Conservation (phyloP, 805 yeast genomes). For the Ogataea dorogensis region DNA sequence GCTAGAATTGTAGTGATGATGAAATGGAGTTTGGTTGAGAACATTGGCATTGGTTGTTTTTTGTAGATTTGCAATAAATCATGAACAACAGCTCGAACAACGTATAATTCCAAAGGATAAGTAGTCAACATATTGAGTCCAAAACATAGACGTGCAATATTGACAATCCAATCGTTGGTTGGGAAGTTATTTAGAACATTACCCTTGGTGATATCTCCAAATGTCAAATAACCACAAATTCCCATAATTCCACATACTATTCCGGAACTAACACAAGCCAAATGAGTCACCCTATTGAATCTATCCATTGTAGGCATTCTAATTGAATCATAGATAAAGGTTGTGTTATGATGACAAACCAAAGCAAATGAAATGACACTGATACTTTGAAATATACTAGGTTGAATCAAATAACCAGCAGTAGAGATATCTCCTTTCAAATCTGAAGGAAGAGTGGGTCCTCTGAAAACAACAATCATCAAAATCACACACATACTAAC, state of each 20-base stretch:
- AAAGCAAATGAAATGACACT: slow-evolving; percentile 94
- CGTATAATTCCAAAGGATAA: slow-evolving; percentile 86
- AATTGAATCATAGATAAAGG: slow-evolving; percentile 84
- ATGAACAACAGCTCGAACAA: slow-evolving; percentile 80
- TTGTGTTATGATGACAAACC: slow-evolving; percentile 93
- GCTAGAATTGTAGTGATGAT: slow-evolving; percentile 65
- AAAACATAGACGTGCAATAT: slow-evolving; percentile 85
- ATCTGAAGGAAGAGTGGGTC: slow-evolving; percentile 55
- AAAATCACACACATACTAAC: slow-evolving; percentile 82
- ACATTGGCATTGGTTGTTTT: slow-evolving; percentile 15
- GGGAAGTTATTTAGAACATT: slow-evolving; percentile 87
- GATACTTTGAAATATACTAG: slow-evolving; percentile 79
- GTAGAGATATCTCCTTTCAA: slow-evolving; percentile 48
- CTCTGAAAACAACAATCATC: slow-evolving; percentile 66
- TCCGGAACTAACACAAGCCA: slow-evolving; percentile 80
- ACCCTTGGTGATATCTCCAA: slow-evolving; percentile 79
- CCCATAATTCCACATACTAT: slow-evolving; percentile 77
- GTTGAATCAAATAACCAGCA: slow-evolving; percentile 51
- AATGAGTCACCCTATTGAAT: slow-evolving; percentile 76
- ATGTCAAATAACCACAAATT: slow-evolving; percentile 69
- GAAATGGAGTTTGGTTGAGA: slow-evolving; percentile 50
- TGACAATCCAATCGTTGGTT: slow-evolving; percentile 67
- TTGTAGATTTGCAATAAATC: slow-evolving; percentile 47
- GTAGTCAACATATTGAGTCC: slow-evolving; percentile 93
- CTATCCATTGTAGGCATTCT: slow-evolving; percentile 71